phyloP scores from a whole-genome alignment of 306 rosid species.

The Ziziphus jujuba region DNA sequence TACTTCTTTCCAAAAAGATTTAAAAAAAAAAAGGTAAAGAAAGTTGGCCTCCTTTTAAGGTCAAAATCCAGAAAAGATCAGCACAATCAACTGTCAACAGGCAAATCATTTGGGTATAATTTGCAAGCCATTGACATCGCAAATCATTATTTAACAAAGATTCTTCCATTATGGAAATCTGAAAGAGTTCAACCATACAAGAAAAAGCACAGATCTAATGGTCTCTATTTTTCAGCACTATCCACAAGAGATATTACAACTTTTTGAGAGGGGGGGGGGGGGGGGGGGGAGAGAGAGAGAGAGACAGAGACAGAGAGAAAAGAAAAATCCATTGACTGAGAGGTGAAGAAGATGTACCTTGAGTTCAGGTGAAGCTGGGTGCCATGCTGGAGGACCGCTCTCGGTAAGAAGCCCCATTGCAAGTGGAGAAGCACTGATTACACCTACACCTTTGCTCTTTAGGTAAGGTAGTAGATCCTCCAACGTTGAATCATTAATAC shows the following conservation, averaged over 20 bases:
- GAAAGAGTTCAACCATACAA: no score
- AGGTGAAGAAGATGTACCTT: slow-evolving; percentile 48
- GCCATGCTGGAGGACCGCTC: slow-evolving; percentile 92
- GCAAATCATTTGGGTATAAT: neutral
- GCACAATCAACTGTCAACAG: neutral
- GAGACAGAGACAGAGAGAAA: neutral
- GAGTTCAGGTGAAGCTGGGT: slow-evolving; percentile 81
- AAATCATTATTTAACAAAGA: no score
- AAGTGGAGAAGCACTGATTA: slow-evolving; percentile 84
- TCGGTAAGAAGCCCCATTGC: slow-evolving; percentile 97
- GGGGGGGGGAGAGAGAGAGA: no score
- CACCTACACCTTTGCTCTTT: slow-evolving; percentile 81
- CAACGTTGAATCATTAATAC: slow-evolving; percentile 71
- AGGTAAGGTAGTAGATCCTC: slow-evolving; percentile 80
- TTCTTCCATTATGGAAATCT: no score
- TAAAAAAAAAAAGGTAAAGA: no score
- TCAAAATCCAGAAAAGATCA: no score
- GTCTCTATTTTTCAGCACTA: no score
- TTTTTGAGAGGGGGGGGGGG: no score
- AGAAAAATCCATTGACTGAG: neutral
- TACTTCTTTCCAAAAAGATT: no score
- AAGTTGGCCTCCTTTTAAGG: neutral
- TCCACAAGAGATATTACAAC: no score
- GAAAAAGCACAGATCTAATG: no score
- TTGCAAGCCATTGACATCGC: neutral